Evolutionary conservation across 2,329 filamentous ascomycete species (phyloP).

Genomic region (Colletotrichum filicis): DNA sequence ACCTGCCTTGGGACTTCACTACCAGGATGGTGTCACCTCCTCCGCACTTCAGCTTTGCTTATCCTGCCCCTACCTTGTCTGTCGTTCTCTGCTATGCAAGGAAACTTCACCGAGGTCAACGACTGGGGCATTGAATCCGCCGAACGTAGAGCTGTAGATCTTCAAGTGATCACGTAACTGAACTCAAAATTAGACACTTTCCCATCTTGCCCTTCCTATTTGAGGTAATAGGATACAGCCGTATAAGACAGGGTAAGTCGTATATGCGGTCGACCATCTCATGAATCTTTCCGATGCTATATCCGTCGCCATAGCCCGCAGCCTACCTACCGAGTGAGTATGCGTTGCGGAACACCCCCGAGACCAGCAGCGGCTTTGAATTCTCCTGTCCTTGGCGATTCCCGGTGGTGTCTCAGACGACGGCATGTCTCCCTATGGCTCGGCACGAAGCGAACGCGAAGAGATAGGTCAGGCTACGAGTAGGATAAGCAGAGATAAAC

Average conservation of each 20-base stretch:
- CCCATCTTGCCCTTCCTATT: neutral
- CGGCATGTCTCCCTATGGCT: neutral
- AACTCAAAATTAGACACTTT: neutral
- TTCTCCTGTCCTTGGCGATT: neutral
- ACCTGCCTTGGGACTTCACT: neutral
- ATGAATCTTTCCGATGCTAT: neutral
- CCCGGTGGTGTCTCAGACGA: neutral
- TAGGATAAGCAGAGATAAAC: neutral
- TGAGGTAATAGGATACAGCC: neutral
- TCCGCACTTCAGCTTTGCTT: neutral
- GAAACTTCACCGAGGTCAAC: neutral
- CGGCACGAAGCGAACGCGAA: neutral
- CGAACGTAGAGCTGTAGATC: neutral
- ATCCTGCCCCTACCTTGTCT: neutral
- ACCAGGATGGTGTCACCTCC: constrained; percentile 1
- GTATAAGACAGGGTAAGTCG: neutral
- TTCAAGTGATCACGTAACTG: neutral
- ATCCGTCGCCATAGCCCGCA: neutral
- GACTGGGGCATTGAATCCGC: neutral
- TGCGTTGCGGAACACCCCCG: neutral
- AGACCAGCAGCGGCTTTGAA: neutral
- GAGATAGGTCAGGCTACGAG: neutral
- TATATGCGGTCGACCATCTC: neutral
- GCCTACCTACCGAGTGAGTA: neutral
- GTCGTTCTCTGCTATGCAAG: neutral